Percentiles rank a stretch among this genome's conserved stretches.
These are phyloP conservation scores for Fomitopsis betulina DNA, from an alignment of 1,284 basidiomycete species.

Conservation along the genomic window DNA sequence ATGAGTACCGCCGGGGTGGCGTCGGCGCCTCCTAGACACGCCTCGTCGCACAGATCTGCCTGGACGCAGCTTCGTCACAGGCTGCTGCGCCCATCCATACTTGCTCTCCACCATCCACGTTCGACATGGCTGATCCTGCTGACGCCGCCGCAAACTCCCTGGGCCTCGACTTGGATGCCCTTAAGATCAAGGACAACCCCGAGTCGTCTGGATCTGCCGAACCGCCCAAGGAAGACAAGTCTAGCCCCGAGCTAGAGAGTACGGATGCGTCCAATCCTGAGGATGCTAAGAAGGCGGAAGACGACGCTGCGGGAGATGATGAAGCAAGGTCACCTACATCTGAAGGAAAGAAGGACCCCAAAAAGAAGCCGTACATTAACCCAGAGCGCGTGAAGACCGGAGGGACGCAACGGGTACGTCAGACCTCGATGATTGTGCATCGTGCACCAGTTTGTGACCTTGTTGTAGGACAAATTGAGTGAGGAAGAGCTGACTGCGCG, in stretches of 20 bases:
- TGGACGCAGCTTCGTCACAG: slow-evolving; percentile 3
- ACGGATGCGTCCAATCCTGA: slow-evolving; percentile 2
- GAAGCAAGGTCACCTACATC: slow-evolving; percentile 11
- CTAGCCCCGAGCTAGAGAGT: slow-evolving; percentile 1
- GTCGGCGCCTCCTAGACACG: slow-evolving; percentile 13
- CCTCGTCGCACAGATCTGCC: slow-evolving; percentile 10
- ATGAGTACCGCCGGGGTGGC: slow-evolving; percentile 10
- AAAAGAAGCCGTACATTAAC: slow-evolving; percentile 61
- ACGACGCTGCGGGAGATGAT: slow-evolving; percentile 8
- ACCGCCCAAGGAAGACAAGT: slow-evolving; percentile 4
- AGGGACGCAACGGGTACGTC: slow-evolving; percentile 60
- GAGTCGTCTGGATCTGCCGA: slow-evolving; percentile 12
- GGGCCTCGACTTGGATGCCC: slow-evolving; percentile 58
- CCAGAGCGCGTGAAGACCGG: slow-evolving; percentile 76
- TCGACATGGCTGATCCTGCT: slow-evolving; percentile 16
- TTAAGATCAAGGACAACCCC: slow-evolving; percentile 28
- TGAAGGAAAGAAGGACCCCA: slow-evolving; percentile 14
- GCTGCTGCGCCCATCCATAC: slow-evolving; percentile 4
- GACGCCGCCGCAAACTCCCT: slow-evolving; percentile 48
- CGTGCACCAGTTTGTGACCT: slow-evolving; percentile 16
- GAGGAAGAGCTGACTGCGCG: slow-evolving; percentile 68
- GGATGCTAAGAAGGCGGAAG: slow-evolving; percentile 6
- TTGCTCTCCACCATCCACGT: slow-evolving; percentile 12
- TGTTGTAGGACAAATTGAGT: slow-evolving; percentile 61
- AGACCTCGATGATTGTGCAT: background rate